Base-by-base conservation (phyloP, 805 yeast genomes). In the Cyberlindnera maritima region DNA sequence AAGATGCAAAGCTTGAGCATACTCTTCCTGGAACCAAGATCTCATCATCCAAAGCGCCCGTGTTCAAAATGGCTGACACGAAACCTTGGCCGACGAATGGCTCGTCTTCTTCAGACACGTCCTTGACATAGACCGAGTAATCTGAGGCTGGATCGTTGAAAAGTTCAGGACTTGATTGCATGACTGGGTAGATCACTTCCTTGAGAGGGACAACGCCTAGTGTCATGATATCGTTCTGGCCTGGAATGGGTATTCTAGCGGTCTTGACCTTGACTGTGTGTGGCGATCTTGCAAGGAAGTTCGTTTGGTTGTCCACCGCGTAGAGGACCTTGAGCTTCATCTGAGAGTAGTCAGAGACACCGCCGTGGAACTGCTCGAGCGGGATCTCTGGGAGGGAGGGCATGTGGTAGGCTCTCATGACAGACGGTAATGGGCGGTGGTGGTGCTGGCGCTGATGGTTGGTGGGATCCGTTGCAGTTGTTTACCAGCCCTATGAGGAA, bases 1-100 rank as follows among this genome's bases (percentile, higher is more conserved):
- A 62, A 40, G 77, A 74, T 25, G 80, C 71, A 43, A 81, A 69
- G 57, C 76, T 81, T 46, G 78, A 79, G 54, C 85, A 80, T 31
- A 81, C 80, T 46, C 84, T 56, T 3, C 77, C 77, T 3, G 75
- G 72, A 12, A 84, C 78, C 5, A 83, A 71, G 5, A 74, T 41
- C n/a, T 59, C 59, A 17, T 58, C 63, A 15, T 53, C 50, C 14
- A 48, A 19, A 3, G 50, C 47, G 14, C 40, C 43, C 14, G 26
- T 33, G 31, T 31, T 67, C 4, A 61, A 40, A 2, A 72, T 44
- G 34, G 62, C 65, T 3, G 75, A 69, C 14, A 66, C 65, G 23
- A 72, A 53, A 1, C 78, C 78, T 47, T 66, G 72, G 4, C 76
- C 77, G 57, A 69, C 74, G 62, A 74, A 63, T 58, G 82, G 68